A percentile compares a stretch with the other conserved stretches of the same genome.
phyloP scores from a whole-genome alignment of 805 yeast species.

The Yarrowia sp. region DNA sequence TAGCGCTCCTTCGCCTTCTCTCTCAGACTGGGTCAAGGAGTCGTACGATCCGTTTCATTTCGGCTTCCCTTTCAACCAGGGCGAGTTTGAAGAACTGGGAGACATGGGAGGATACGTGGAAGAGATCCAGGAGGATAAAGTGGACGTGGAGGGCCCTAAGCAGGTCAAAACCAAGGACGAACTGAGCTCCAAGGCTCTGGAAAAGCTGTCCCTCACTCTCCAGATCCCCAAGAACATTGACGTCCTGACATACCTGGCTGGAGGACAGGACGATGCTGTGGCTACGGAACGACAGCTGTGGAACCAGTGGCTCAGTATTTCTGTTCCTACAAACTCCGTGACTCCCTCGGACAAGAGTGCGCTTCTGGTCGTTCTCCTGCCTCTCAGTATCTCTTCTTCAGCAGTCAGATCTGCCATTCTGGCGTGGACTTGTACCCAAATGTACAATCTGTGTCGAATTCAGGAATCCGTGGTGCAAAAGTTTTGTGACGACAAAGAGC shows the following conservation, averaged over 20 bases:
- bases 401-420: constrained; percentile 28
- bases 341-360: constrained; percentile 36
- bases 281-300: constrained; percentile 30
- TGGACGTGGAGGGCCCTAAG: too few relatives aligned
- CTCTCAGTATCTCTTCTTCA: constrained; percentile 25
- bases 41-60: constrained; percentile 33
- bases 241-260: constrained; percentile 34
- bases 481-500: constrained; percentile 37
- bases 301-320: constrained; percentile 39
- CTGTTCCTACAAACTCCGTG: constrained; percentile 35
- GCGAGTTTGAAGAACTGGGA: constrained; percentile 25
- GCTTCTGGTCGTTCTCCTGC: constrained; percentile 8
- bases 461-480: constrained; percentile 36
- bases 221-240: constrained; percentile 34
- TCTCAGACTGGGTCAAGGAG: constrained; percentile 27
- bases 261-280: constrained; percentile 38
- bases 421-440: constrained; percentile 36
- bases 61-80: constrained; percentile 28
- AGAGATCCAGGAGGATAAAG: constrained; percentile 3
- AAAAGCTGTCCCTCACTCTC: constrained; percentile 17
- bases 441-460: constrained; percentile 36
- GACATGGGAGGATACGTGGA: constrained; percentile 35
- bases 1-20: constrained; percentile 18
- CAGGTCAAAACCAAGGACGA: neutral
- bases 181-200: constrained; percentile 11